These are phyloP conservation scores for Rhodofomes roseus DNA, from an alignment of 1,284 basidiomycete species.

Conservation along the genomic window DNA sequence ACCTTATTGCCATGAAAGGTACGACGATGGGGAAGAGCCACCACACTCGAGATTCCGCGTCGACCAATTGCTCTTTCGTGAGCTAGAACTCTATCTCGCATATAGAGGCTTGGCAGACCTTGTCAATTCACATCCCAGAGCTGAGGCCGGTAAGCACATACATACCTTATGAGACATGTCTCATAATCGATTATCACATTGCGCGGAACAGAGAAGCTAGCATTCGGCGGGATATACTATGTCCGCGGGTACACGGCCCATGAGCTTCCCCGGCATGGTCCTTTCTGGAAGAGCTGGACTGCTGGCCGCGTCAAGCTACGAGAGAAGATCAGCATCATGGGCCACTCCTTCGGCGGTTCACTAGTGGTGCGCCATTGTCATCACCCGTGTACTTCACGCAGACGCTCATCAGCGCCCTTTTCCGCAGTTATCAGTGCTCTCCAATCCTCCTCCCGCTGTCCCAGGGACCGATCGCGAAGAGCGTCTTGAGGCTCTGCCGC, in stretches of 20 bases:
- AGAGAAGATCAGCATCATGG: slow-evolving; percentile 49
- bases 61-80: slow-evolving; percentile 65
- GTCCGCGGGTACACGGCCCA: slow-evolving; percentile 9
- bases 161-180: neutral
- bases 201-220: neutral
- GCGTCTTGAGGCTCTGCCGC: slow-evolving; percentile 36
- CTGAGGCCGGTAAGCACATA: neutral
- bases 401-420: neutral
- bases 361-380: slow-evolving; percentile 56
- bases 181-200: too few species aligned
- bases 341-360: slow-evolving; percentile 79
- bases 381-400: slow-evolving; percentile 34
- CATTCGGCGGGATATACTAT: slow-evolving; percentile 10
- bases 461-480: slow-evolving; percentile 20
- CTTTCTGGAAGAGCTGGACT: slow-evolving; percentile 22
- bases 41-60: slow-evolving; percentile 33
- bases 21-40: slow-evolving; percentile 7
- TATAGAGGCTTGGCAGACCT: slow-evolving; percentile 30
- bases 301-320: slow-evolving; percentile 33
- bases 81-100: slow-evolving; percentile 61
- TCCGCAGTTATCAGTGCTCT: slow-evolving; percentile 50
- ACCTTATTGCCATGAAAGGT: neutral
- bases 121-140: slow-evolving; percentile 4
- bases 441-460: slow-evolving; percentile 37
- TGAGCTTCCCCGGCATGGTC: slow-evolving; percentile 10